Evolutionary conservation across 129 eudicot genomes (phyloP), one percentile per base, ranked within the genome.

Genomic region (Pulicaria dysenterica): DNA sequence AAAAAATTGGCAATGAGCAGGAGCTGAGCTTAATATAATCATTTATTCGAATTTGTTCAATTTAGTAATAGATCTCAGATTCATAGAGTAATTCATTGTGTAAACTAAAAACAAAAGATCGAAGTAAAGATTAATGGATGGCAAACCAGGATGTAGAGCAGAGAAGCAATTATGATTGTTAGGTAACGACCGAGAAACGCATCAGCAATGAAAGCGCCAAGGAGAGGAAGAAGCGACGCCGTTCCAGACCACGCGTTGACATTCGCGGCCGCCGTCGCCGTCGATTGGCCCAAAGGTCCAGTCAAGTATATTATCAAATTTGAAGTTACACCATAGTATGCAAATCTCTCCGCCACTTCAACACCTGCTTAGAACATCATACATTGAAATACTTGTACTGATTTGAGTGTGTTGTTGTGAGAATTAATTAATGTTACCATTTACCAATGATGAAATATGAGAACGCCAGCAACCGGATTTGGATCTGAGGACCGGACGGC

Each of bases 151-250:
- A 70, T 43, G 24, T 55, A 56, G 9, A 70, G 55, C 56, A 70
- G 31, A 19, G 66, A 70, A 70, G 75, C 75, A 13, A 42, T 11
- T 6, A 56, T 42, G 24, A 57, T 42, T 1, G 55, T 70, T 7
- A 11, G 40, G 41, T 76, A 89, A 8, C 85, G 84, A 48, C 96
- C 96, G 8, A 89, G 82, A 58, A 44, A 82, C 3, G 89, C 77
- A 58, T 87, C 92, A 9, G 86, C 87, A 57, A 79, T 59, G 34
- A 79, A 77, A 67, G 79, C 89, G 2, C 85, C 85, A 37, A 81
- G 11, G n/a, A 87, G 65, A 2, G 89, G 92, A 39, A 70, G 74
- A 68, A 68, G 73, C 48, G 73, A 15, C 3, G 73, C 60, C 8
- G 62, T 68, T 15, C 73, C 73, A 38, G 39, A 13, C 73, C 73